Percentiles rank a stretch among this genome's conserved stretches.
These are phyloP conservation scores for Candida pseudoviswanathii DNA, from an alignment of 1,139 yeast genomes.

Conservation along the genomic window DNA sequence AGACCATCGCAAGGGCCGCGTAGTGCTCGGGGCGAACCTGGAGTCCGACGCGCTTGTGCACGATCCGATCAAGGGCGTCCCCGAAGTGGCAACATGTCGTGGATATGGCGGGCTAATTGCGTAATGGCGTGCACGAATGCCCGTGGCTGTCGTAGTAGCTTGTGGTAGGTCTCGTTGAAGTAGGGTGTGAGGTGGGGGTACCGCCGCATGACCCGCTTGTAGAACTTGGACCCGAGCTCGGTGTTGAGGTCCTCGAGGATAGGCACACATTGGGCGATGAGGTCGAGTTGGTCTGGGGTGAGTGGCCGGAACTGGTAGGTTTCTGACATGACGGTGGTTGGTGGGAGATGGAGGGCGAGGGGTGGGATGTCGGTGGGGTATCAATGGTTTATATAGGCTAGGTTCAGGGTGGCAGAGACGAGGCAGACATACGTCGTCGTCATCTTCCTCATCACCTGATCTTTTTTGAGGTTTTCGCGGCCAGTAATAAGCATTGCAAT, in stretches of 20 bases:
- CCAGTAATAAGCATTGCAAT: no score
- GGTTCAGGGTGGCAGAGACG: no score
- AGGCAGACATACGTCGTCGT: no score
- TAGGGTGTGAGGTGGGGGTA: constrained; percentile 56
- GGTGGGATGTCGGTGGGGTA: no score
- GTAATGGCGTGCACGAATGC: constrained; percentile 64
- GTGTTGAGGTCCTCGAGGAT: constrained; percentile 58
- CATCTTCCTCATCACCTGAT: no score
- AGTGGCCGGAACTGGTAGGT: constrained; percentile 25
- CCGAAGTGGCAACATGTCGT: constrained; percentile 54
- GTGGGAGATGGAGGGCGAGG: no score
- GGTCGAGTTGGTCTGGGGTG: constrained; percentile 27
- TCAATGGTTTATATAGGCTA: no score
- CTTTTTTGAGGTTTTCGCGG: no score
- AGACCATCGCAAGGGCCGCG: constrained; percentile 59
- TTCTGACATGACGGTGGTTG: constrained; percentile 3
- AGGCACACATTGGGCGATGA: constrained; percentile 58
- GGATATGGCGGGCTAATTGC: constrained; percentile 65
- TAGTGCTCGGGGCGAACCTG: constrained; percentile 65
- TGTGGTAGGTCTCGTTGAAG: constrained; percentile 64
- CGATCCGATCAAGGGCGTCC: constrained; percentile 62
- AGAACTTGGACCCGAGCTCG: constrained; percentile 55
- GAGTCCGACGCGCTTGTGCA: constrained; percentile 65
- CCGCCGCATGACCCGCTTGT: constrained; percentile 54
- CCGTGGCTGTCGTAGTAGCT: constrained; percentile 57